Evolutionary conservation across 164 flowering plant species (phyloP).

Genomic region (Protea cynaroides): DNA sequence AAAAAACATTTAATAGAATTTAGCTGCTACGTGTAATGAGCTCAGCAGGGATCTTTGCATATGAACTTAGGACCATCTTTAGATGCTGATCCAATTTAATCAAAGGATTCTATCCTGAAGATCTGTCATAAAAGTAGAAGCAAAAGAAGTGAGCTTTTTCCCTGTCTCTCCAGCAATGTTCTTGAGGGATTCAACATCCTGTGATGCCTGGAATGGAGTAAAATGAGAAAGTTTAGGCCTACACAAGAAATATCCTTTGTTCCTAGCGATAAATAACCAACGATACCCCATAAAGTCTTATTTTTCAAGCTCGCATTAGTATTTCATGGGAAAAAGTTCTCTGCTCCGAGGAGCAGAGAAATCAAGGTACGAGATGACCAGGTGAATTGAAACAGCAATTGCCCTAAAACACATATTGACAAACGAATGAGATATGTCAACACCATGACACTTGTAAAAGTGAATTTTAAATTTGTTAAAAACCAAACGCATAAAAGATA

Average conservation of each 20-base stretch:
- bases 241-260: too few species aligned
- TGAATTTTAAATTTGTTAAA: too few species aligned
- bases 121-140: constrained; percentile 71
- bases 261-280: background rate
- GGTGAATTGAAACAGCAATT: too few species aligned
- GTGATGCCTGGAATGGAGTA: constrained; percentile 59
- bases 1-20: constrained; percentile 21
- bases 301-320: too few species aligned
- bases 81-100: constrained; percentile 6
- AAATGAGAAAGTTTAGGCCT: background rate
- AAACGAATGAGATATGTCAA: too few species aligned
- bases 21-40: constrained; percentile 9
- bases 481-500: too few species aligned
- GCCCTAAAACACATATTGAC: too few species aligned
- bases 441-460: too few species aligned
- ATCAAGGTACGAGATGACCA: too few species aligned
- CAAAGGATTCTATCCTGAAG: constrained; percentile 90
- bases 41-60: background rate
- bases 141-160: constrained; percentile 78
- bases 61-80: background rate
- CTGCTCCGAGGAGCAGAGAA: too few species aligned
- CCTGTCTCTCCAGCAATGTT: constrained; percentile 97
- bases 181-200: constrained; percentile 79
- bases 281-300: background rate
- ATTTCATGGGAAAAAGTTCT: too few species aligned